Percentiles rank a stretch among this genome's conserved stretches.
Conservation (phyloP, 75 land plant genomes). For the Pseudotsuga menziesii region DNA sequence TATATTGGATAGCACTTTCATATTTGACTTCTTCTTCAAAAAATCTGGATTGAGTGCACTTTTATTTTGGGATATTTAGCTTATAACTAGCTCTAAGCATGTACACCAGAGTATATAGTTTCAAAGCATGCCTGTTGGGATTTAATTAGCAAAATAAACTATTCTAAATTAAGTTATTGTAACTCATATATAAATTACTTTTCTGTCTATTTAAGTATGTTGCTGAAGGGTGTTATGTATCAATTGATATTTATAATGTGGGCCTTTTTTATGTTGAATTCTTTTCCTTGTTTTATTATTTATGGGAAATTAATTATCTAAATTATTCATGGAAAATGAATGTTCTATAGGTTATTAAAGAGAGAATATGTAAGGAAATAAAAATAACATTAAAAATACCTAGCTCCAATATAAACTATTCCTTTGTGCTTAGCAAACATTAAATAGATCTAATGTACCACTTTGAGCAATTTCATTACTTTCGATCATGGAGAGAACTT, state of each 20-base stretch:
- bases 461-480: conserved; percentile 34
- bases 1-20: no score
- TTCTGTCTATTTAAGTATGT: background rate
- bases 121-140: background rate
- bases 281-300: background rate
- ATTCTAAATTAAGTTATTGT: background rate
- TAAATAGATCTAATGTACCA: conserved; percentile 25
- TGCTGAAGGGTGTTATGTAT: background rate
- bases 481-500: conserved; percentile 11
- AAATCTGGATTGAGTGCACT: no score
- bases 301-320: no score
- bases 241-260: background rate
- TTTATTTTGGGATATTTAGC: no score
- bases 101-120: background rate
- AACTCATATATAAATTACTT: no score
- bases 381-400: conserved; percentile 22
- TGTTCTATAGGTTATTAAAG: conserved; percentile 30
- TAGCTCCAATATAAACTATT: conserved; percentile 23
- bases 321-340: no score
- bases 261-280: background rate
- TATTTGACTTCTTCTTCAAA: no score
- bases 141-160: no score
- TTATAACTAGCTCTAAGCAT: no score
- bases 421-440: conserved; percentile 29
- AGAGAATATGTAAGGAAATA: conserved; percentile 36